Conservation (phyloP, 495 filamentous ascomycete genomes). For the Pseudomonodictys pantanalensis region DNA sequence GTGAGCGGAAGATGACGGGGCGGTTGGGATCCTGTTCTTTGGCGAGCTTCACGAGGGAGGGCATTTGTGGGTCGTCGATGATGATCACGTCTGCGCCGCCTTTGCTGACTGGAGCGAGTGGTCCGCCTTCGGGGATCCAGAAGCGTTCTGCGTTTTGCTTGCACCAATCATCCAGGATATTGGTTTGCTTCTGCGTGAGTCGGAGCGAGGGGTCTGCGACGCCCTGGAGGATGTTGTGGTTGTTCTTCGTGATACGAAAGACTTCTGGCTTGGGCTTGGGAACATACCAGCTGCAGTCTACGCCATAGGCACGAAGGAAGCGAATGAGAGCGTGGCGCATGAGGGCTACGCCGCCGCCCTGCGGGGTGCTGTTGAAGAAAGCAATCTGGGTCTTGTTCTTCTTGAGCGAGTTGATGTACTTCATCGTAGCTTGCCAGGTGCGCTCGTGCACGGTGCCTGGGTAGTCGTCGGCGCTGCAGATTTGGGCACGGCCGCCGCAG, state of each 20-base stretch:
- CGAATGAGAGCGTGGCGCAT: slow-evolving; percentile 84
- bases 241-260: slow-evolving; percentile 84
- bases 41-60: slow-evolving; percentile 72
- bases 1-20: slow-evolving; percentile 76
- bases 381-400: slow-evolving; percentile 66
- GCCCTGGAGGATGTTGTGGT: slow-evolving; percentile 91
- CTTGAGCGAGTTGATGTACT: slow-evolving; percentile 66
- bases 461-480: slow-evolving; percentile 63
- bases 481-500: slow-evolving; percentile 57
- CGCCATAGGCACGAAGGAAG: slow-evolving; percentile 64
- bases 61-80: slow-evolving; percentile 89
- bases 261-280: slow-evolving; percentile 81
- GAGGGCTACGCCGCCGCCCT: slow-evolving; percentile 82
- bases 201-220: slow-evolving; percentile 63
- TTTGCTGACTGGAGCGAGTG: slow-evolving; percentile 61
- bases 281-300: slow-evolving; percentile 76
- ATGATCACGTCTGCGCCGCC: slow-evolving; percentile 80
- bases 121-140: slow-evolving; percentile 69
- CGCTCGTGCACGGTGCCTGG: slow-evolving; percentile 55
- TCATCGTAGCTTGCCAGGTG: slow-evolving; percentile 69
- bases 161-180: slow-evolving; percentile 67
- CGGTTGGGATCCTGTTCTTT: slow-evolving; percentile 68
- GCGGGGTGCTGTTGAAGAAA: slow-evolving; percentile 82
- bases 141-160: slow-evolving; percentile 72
- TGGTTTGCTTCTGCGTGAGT: slow-evolving; percentile 58